Evolutionary conservation across 2,329 filamentous ascomycete genomes (phyloP), one percentile per base, ranked within the genome.

Genomic region (Canariomyces notabilis): DNA sequence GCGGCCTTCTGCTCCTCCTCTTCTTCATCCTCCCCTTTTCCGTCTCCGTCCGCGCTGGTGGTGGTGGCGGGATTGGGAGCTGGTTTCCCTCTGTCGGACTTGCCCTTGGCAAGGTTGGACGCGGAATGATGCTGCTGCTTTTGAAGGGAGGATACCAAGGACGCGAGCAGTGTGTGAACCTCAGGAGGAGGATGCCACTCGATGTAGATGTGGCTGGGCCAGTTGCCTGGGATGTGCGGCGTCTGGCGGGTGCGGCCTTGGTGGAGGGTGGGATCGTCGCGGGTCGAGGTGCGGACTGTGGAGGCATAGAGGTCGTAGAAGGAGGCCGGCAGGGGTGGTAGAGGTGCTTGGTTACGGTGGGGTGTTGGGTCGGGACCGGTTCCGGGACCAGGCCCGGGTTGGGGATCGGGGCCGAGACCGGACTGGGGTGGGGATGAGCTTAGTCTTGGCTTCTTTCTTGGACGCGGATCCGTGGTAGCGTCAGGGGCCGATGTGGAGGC

Each of bases 291-390:
- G 52, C 91, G 82, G 42, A 87, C 83, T 33, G 83, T 87, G 9
- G 87, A 84, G 21, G 90, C 85, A 67, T 98, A 97, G 44, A 97
- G 76, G 64, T 96, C 87, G 64, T 89, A 87, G 65, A 98, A 97
- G 45, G 79, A 71, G 11, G 81, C 67, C 7, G 90, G 91, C 18
- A 96, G 75, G 7, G 89, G 87, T 22, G 87, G 89, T 29, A 90
- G 67, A 5, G 54, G 57, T 4, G 26, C 6, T 5, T 2, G 37
- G n/a, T 18, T 3, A 4, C 22, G 3, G 20, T 33, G 14, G 16
- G 62, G 55, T 8, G 38, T 33, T 11, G 39, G 19, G 18, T 23
- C 33, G 14, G 38, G 34, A 34, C 26, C 37, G 22, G 26, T 9
- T 46, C 22, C 11, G 36, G 44, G n/a, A n/a, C n/a, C n/a, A n/a